Percentiles rank a stretch among this genome's conserved stretches.
Evolutionary conservation across 1,284 basidiomycete species (phyloP).

Genomic region (Gymnopus androsaceus): DNA sequence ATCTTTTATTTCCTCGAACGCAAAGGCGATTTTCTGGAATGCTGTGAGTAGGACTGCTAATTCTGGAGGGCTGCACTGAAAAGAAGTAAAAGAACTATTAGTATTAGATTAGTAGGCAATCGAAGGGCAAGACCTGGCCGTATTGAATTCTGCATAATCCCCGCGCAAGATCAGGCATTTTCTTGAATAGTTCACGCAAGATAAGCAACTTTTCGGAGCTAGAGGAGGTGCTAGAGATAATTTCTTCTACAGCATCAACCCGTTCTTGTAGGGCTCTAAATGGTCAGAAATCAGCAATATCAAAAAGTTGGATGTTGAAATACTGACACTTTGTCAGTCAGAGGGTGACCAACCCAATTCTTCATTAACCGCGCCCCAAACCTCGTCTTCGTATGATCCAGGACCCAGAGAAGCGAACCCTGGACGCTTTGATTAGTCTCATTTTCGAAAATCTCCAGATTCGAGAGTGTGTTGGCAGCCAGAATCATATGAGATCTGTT

Average conservation of each 20-base stretch:
- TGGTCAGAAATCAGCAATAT: neutral
- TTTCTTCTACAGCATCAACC: slow-evolving; percentile 84
- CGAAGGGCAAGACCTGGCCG: slow-evolving; percentile 63
- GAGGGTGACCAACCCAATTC: slow-evolving; percentile 86
- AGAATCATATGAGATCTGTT: slow-evolving; percentile 86
- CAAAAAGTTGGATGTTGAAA: neutral
- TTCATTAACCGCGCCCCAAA: slow-evolving; percentile 87
- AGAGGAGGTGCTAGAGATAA: slow-evolving; percentile 61
- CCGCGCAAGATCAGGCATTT: slow-evolving; percentile 86
- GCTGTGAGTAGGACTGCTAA: slow-evolving; percentile 77
- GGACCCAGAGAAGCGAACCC: slow-evolving; percentile 84
- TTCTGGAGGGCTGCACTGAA: slow-evolving; percentile 83
- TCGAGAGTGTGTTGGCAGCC: slow-evolving; percentile 84
- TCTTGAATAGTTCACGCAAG: slow-evolving; percentile 70
- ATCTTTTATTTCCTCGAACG: slow-evolving; percentile 57
- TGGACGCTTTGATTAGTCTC: slow-evolving; percentile 76
- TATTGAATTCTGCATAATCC: slow-evolving; percentile 91
- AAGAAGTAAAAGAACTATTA: neutral
- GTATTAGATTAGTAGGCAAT: neutral
- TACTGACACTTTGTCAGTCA: slow-evolving; percentile 72
- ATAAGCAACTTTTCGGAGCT: slow-evolving; percentile 58
- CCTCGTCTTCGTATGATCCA: slow-evolving; percentile 85
- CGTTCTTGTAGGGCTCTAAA: slow-evolving; percentile 72
- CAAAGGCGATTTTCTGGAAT: slow-evolving; percentile 71
- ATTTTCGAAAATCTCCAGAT: slow-evolving; percentile 92